A percentile compares a stretch with the other conserved stretches of the same genome.
Evolutionary conservation across 441 rosid species (phyloP).

Genomic region (Brassica hybrid): DNA sequence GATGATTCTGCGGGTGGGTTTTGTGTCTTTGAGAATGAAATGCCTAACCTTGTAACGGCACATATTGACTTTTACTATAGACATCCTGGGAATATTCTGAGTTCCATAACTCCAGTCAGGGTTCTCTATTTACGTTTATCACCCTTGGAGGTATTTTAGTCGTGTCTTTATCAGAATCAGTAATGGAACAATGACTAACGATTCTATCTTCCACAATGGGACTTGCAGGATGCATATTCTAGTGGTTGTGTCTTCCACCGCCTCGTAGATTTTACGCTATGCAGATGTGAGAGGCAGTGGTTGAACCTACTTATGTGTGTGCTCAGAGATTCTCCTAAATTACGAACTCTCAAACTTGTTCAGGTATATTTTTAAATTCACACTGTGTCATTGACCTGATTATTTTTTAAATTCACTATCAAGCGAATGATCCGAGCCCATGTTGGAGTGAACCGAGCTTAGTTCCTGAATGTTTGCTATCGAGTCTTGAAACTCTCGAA

Average conservation of each 20-base stretch:
- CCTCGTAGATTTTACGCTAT: not conserved
- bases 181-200: not conserved
- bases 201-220: not conserved
- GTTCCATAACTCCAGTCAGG: not conserved
- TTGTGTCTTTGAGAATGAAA: not conserved
- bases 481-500: not conserved
- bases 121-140: not conserved
- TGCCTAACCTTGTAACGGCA: not conserved
- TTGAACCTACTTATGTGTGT: slow-evolving; percentile 1
- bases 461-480: slow-evolving; percentile 21
- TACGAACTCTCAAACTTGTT: not conserved
- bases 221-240: not conserved
- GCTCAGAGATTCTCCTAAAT: slow-evolving; percentile 13
- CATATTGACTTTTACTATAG: not conserved
- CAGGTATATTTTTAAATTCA: not conserved
- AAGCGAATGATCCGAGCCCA: no score
- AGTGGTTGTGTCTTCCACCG: not conserved
- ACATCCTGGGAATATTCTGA: not conserved
- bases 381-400: not conserved
- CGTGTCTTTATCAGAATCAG: not conserved
- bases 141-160: not conserved
- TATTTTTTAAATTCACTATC: not conserved
- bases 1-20: not conserved
- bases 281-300: not conserved
- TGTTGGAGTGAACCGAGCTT: slow-evolving; percentile 16